These are phyloP conservation scores for Cordyceps farinosa DNA, from an alignment of 2,329 filamentous ascomycete species.

Conservation along the genomic window DNA sequence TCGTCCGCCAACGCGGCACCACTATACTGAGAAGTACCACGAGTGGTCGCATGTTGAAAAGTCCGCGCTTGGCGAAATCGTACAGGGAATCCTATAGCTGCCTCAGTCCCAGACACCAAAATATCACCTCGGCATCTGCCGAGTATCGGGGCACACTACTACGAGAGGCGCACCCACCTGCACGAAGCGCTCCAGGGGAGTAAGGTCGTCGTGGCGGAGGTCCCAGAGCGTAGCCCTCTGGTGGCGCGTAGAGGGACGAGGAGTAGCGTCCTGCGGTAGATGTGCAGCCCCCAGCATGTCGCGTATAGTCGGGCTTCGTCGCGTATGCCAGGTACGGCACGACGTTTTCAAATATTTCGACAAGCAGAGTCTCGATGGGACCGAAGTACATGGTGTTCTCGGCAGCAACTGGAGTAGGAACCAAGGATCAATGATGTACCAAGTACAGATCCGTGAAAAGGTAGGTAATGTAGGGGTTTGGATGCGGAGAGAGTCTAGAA, in stretches of 20 bases:
- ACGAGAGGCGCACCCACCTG: background rate
- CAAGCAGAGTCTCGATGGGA: background rate
- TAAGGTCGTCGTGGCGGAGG: background rate
- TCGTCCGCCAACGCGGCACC: too few relatives aligned
- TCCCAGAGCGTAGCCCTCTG: constrained; percentile 9
- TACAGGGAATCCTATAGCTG: too few relatives aligned
- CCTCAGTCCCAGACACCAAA: too few relatives aligned
- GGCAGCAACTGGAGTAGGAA: background rate
- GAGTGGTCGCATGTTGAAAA: too few relatives aligned
- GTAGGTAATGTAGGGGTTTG: background rate
- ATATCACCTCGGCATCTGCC: too few relatives aligned
- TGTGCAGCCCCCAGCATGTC: background rate
- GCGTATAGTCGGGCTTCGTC: constrained; percentile 11
- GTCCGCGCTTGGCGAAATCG: too few relatives aligned
- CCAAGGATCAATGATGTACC: too few relatives aligned
- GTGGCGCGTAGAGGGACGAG: background rate
- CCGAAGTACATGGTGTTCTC: background rate
- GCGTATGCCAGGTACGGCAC: background rate
- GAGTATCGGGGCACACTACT: too few relatives aligned
- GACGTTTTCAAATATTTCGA: constrained; percentile 8
- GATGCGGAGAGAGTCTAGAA: too few relatives aligned
- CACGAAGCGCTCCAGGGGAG: background rate
- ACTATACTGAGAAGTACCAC: too few relatives aligned
- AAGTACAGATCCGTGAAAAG: background rate
- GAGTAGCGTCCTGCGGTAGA: background rate